Percentiles rank a stretch among this genome's conserved stretches.
phyloP scores from a whole-genome alignment of 202 grass and related monocot genomes.

The Elaeis oleifera region DNA sequence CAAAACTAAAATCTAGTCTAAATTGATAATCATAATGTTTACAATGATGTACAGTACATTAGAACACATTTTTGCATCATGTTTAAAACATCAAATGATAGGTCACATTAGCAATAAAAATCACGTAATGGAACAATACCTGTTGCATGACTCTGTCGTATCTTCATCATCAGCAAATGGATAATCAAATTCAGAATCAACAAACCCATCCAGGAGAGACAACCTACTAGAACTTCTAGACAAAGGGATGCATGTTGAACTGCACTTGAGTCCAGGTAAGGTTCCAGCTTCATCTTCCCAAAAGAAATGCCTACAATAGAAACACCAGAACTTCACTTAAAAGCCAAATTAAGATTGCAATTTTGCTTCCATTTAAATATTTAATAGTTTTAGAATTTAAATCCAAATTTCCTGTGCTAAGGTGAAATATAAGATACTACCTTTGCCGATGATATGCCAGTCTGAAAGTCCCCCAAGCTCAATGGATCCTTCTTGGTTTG shows the following conservation, averaged over 20 bases:
- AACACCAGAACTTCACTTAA: background rate
- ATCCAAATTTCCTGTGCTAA: conserved; percentile 8
- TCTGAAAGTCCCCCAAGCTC: conserved; percentile 28
- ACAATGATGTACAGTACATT: no score
- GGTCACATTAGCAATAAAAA: background rate
- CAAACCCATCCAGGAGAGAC: conserved; percentile 45
- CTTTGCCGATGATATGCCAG: conserved; percentile 37
- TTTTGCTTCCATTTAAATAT: background rate
- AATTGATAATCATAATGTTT: no score
- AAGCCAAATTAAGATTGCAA: background rate
- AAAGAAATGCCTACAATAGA: conserved; percentile 44
- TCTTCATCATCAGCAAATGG: conserved; percentile 36
- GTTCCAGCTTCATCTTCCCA: conserved; percentile 49
- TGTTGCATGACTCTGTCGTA: conserved; percentile 14
- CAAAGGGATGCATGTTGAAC: background rate
- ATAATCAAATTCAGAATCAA: conserved; percentile 35
- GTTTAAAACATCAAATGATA: no score
- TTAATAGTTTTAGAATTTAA: no score
- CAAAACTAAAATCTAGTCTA: no score
- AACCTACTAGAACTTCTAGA: conserved; percentile 40
- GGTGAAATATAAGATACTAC: conserved; percentile 27
- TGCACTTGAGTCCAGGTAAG: conserved; percentile 33
- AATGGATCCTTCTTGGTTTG: conserved; percentile 37
- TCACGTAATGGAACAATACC: conserved; percentile 8
- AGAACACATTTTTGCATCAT: no score